These are phyloP conservation scores for Zygoascus meyerae DNA, from an alignment of 1,139 yeast species.

Conservation along the genomic window DNA sequence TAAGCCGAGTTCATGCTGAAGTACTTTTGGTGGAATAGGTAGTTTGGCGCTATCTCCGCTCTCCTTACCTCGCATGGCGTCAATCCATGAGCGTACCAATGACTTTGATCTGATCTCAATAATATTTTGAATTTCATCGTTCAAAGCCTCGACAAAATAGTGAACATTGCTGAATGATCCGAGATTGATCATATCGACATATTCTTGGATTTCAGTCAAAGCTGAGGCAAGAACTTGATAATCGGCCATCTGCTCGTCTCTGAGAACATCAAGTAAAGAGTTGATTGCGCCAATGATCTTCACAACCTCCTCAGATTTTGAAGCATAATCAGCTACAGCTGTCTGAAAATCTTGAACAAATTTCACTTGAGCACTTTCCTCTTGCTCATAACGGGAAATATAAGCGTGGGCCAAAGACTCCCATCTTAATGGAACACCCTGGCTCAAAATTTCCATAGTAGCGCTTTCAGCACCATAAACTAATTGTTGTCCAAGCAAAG, in stretches of 20 bases:
- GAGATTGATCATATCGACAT: constrained; percentile 39
- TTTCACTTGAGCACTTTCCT: constrained; percentile 41
- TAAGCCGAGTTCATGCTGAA: constrained; percentile 39
- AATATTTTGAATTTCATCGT: constrained; percentile 36
- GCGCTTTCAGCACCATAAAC: constrained; percentile 38
- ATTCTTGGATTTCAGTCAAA: constrained; percentile 38
- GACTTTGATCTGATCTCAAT: constrained; percentile 35
- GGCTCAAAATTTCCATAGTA: constrained; percentile 32
- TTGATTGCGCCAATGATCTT: constrained; percentile 15
- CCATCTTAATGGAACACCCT: constrained; percentile 48
- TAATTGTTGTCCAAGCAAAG: constrained; percentile 40
- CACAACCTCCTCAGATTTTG: constrained; percentile 32
- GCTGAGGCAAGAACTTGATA: constrained; percentile 18
- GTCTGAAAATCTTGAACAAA: constrained; percentile 41
- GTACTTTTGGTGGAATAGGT: constrained; percentile 15
- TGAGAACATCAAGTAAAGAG: not conserved
- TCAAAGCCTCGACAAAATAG: constrained; percentile 39
- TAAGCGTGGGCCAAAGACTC: constrained; percentile 46
- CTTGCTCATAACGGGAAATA: constrained; percentile 35
- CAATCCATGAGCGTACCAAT: constrained; percentile 27
- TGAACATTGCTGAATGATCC: constrained; percentile 41
- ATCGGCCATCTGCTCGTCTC: constrained; percentile 1
- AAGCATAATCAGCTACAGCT: constrained; percentile 35
- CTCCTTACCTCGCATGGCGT: constrained; percentile 19
- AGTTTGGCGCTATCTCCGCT: constrained; percentile 4